Base-by-base conservation (phyloP, 257 asterid species). In the Cinchona pubescens region DNA sequence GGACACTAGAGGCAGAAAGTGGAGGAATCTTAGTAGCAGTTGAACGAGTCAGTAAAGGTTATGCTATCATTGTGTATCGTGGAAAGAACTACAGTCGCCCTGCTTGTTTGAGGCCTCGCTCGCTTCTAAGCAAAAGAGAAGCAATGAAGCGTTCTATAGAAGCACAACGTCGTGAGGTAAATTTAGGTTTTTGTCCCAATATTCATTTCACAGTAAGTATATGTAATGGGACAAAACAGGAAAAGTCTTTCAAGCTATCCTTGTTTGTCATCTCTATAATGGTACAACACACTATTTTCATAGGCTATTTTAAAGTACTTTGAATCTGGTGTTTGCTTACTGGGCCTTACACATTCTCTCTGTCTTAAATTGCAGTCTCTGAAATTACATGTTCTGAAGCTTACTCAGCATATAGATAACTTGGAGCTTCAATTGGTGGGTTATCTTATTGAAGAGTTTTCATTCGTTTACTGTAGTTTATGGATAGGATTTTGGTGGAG, bases 21-120 rank as follows among this genome's bases (percentile, higher is more conserved):
- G 98, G 99, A 69, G 99, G 99, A 70, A 92, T 95, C 77, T 87
- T 95, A 84, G 96, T 95, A 46, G 96, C 99, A 79, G 90, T 92
- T 78, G 99, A 95, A 80, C 89, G 76, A 76, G 93, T 86, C 77
- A 92, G 87, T 74, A 92, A 92, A 81, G 99, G 99, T 76, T 83
- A 84, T 75, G 93, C 90, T 13, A 92, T 95, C 72, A 92, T 95
- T 69, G 80, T 92, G 38, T 95, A 95, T 83, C 97, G 98, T 80
- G 99, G 99, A 43, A 95, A 95, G 82, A 95, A 95, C 80, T 95
- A 95, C 81, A 81, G 63, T 74, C 94, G 97, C 43, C 99, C 99
- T 75, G 90, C 94, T 83, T 83, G 87, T 48, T 85, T 95, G 92
- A 92, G 98, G 84, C 99, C 99, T 74, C 86, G 53, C 78, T 83